phyloP scores from a whole-genome alignment of 1,284 basidiomycete genomes.

The Meripilus lineatus region DNA sequence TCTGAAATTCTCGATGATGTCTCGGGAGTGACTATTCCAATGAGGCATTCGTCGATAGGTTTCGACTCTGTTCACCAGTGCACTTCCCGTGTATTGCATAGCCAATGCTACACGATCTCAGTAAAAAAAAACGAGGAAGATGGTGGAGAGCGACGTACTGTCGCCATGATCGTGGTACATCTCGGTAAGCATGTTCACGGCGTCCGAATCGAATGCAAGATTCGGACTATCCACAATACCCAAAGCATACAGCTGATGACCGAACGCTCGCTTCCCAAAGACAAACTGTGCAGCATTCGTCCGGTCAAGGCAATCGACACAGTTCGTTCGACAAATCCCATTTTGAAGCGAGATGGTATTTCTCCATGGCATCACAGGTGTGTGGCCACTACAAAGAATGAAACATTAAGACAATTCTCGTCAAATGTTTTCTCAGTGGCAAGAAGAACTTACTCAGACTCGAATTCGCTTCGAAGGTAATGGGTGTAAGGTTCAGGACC shows the following conservation, averaged over 20 bases:
- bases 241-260: constrained; percentile 93
- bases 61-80: constrained; percentile 95
- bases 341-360: constrained; percentile 80
- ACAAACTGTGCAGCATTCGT: constrained; percentile 99
- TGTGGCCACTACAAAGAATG: background rate
- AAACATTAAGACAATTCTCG: background rate
- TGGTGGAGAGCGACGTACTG: constrained; percentile 45
- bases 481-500: constrained; percentile 76
- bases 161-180: constrained; percentile 99
- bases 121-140: background rate
- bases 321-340: constrained; percentile 88
- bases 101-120: constrained; percentile 68
- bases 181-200: constrained; percentile 95
- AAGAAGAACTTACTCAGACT: constrained; percentile 34
- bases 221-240: constrained; percentile 84
- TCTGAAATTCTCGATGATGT: constrained; percentile 95
- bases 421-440: no score
- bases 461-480: constrained; percentile 44
- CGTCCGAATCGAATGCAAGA: constrained; percentile 91
- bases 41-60: constrained; percentile 95
- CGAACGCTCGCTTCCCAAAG: constrained; percentile 92
- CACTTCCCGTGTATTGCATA: constrained; percentile 94
- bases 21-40: constrained; percentile 97
- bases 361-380: constrained; percentile 45
- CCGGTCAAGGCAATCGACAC: constrained; percentile 95